Conservation (phyloP, 352 stramenopile species). For the Phytopythium aichiense region DNA sequence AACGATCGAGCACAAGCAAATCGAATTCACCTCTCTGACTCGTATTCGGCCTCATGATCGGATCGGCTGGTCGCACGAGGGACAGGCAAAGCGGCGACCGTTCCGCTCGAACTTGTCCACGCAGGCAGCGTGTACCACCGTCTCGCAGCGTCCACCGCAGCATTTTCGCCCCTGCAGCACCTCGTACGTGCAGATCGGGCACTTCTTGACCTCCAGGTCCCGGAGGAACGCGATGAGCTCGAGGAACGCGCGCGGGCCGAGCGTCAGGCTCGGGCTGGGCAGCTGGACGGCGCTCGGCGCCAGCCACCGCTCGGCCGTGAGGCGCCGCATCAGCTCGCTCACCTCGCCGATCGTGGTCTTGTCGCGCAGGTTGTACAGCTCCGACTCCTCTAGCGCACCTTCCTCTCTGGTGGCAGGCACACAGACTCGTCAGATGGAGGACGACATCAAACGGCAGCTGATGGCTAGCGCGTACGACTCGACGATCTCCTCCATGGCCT, state of each 20-base stretch:
- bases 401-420: slow-evolving; percentile 33
- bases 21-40: background rate
- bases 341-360: slow-evolving; percentile 63
- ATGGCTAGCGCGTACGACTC: slow-evolving; percentile 35
- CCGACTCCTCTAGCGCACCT: slow-evolving; percentile 55
- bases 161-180: slow-evolving; percentile 62
- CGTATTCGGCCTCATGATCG: slow-evolving; percentile 5
- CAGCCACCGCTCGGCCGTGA: slow-evolving; percentile 71
- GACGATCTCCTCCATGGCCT: slow-evolving; percentile 77
- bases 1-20: background rate
- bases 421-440: background rate
- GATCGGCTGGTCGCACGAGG: slow-evolving; percentile 39
- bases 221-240: slow-evolving; percentile 73
- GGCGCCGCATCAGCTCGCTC: slow-evolving; percentile 54
- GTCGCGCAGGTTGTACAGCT: slow-evolving; percentile 72
- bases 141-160: slow-evolving; percentile 28
- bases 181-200: slow-evolving; percentile 71
- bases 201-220: slow-evolving; percentile 74
- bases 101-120: slow-evolving; percentile 65
- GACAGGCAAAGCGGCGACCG: slow-evolving; percentile 56
- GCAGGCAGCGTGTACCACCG: slow-evolving; percentile 44
- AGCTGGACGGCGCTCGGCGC: slow-evolving; percentile 31
- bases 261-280: slow-evolving; percentile 40
- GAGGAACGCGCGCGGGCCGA: slow-evolving; percentile 65
- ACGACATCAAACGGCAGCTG: background rate